phyloP scores from a whole-genome alignment of 1,139 yeast species.

The Ogataea hybrid region DNA sequence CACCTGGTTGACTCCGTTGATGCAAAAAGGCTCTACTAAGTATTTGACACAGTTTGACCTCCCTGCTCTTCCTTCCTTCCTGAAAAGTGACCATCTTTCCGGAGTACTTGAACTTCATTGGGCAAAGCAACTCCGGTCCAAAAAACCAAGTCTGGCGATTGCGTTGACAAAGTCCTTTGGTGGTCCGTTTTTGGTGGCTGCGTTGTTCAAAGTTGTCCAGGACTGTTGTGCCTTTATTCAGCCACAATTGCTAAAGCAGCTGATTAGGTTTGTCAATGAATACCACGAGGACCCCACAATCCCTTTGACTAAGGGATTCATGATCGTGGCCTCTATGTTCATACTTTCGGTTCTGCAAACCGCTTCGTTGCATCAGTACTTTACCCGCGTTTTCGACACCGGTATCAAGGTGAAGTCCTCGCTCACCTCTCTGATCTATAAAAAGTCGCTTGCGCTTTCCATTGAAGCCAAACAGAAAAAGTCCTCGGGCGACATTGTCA shows the following conservation, averaged over 20 bases:
- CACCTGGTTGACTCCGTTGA: constrained; percentile 89
- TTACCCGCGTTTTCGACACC: constrained; percentile 80
- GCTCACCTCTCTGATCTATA: constrained; percentile 73
- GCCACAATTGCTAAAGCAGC: constrained; percentile 76
- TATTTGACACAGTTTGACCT: constrained; percentile 75
- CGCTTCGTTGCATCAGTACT: constrained; percentile 85
- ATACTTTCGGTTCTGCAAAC: constrained; percentile 81
- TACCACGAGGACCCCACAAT: constrained; percentile 49
- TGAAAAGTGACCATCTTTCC: constrained; percentile 53
- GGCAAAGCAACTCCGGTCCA: constrained; percentile 43
- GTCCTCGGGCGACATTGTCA: constrained; percentile 96
- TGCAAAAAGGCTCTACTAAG: constrained; percentile 78
- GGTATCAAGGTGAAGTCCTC: constrained; percentile 90
- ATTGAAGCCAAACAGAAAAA: constrained; percentile 79
- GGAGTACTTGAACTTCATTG: constrained; percentile 57
- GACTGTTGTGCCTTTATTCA: constrained; percentile 84
- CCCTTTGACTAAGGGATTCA: constrained; percentile 77
- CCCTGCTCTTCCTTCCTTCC: constrained; percentile 72
- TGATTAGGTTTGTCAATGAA: constrained; percentile 81
- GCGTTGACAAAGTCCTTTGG: constrained; percentile 75
- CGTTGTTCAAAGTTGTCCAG: constrained; percentile 72
- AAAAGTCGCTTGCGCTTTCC: constrained; percentile 76
- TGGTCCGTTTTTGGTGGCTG: constrained; percentile 63
- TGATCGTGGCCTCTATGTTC: constrained; percentile 85
- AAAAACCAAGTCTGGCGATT: constrained; percentile 61